phyloP scores from a whole-genome alignment of 1,139 yeast species.

The Pichia kudriavzevii region DNA sequence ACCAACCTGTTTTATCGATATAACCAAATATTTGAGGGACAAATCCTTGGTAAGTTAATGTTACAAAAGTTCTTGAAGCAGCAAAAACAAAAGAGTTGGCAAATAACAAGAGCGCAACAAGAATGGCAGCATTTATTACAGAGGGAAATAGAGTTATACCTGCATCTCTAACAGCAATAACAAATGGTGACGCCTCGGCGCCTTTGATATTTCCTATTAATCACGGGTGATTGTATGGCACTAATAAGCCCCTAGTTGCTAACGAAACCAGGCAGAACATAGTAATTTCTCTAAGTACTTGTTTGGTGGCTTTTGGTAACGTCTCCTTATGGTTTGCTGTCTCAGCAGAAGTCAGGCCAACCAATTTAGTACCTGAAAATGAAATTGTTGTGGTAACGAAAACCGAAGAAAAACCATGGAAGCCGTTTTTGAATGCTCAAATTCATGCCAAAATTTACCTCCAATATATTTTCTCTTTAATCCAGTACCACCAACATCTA shows the following conservation, averaged over 20 bases:
- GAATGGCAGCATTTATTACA: constrained; percentile 59
- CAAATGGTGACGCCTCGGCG: constrained; percentile 62
- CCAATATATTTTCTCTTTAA: constrained; percentile 51
- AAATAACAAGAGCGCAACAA: constrained; percentile 56
- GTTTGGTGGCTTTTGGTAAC: constrained; percentile 67
- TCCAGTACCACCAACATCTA: constrained; percentile 53
- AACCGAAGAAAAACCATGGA: constrained; percentile 41
- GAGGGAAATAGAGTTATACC: constrained; percentile 52
- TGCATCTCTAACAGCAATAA: constrained; percentile 54
- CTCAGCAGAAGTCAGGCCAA: constrained; percentile 42
- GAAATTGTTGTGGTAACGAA: constrained; percentile 48
- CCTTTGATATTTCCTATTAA: constrained; percentile 40
- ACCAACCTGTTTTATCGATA: constrained; percentile 64
- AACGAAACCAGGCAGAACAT: constrained; percentile 48
- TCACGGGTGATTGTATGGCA: constrained; percentile 47
- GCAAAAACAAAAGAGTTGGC: constrained; percentile 71
- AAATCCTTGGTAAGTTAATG: constrained; percentile 71
- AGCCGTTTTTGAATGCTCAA: constrained; percentile 49
- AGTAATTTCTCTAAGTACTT: constrained; percentile 64
- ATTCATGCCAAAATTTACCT: constrained; percentile 46
- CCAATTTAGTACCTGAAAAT: constrained; percentile 45
- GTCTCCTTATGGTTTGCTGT: constrained; percentile 37
- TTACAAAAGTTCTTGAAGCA: constrained; percentile 68
- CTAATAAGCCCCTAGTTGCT: constrained; percentile 49
- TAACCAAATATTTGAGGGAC: constrained; percentile 66